Evolutionary conservation across 306 rosid species (phyloP).

Genomic region (Casuarina cunninghamiana): DNA sequence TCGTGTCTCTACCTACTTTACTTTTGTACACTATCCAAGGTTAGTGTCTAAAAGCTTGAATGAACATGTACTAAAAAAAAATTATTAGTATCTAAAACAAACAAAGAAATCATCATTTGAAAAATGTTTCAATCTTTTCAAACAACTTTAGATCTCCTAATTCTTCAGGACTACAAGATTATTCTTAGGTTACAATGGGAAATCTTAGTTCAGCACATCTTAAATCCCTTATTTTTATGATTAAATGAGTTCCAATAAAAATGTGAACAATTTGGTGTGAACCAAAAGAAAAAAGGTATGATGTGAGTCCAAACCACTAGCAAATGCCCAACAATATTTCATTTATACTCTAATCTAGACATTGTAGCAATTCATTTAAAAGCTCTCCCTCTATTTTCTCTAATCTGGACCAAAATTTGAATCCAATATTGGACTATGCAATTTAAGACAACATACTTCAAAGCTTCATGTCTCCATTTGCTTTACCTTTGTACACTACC

Average conservation of each 20-base stretch:
- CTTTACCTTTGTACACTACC: conserved; percentile 1
- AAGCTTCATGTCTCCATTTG: neutral
- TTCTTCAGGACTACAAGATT: neutral
- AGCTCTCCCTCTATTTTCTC: too few relatives aligned
- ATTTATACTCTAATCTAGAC: neutral
- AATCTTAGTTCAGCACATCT: neutral
- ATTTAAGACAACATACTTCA: neutral
- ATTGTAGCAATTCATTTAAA: too few relatives aligned
- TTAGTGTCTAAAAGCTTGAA: neutral
- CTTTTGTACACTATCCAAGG: neutral
- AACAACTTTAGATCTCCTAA: neutral
- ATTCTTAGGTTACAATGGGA: neutral
- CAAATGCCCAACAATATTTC: neutral
- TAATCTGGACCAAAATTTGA: neutral
- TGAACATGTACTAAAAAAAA: too few relatives aligned
- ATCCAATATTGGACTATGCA: neutral
- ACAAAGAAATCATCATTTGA: neutral
- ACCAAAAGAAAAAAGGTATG: neutral
- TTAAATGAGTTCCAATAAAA: neutral
- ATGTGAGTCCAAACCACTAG: neutral
- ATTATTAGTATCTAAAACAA: too few relatives aligned
- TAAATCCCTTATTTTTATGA: neutral
- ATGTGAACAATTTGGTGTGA: too few relatives aligned
- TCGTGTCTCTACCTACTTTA: neutral
- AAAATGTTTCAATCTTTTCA: neutral